Evolutionary conservation across 441 rosid species (phyloP), one percentile per base, ranked within the genome.

Genomic region (Gossypium aridum): DNA sequence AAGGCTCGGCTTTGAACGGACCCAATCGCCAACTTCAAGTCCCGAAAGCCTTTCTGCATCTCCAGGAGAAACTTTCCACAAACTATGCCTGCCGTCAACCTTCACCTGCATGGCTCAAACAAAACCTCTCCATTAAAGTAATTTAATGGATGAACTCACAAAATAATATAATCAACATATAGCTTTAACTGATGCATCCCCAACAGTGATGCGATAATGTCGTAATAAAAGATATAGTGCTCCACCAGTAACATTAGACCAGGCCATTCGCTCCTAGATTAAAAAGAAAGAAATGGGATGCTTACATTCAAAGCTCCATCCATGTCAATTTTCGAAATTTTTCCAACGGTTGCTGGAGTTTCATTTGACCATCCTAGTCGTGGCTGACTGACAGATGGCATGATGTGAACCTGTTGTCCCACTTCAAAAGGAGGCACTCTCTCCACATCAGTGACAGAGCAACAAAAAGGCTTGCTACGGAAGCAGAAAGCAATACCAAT

Each of bases 21-120:
- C 98, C 99, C 98, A 96, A 70, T 96, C 99, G 83, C 99, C 97
- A 72, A 92, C 98, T 83, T 91, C 97, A 80, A 92, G 92, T 76
- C 99, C 99, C 37, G 98, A 87, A 78, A 96, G 98, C 59, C 87
- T 88, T 82, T 96, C 98, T 55, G 96, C 97, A 91, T 92, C 99
- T 71, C 98, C 98, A 20, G 99, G 97, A 70, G 99, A 94, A 83
- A 94, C 90, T 76, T 84, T 94, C 99, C 99, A 94, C 80, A 87
- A 82, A 72, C 87, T 83, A 69, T 76, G 90, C 77, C 93, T 88
- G 73, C 98, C 97, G 71, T 91, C 88, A 81, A 96, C 98, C 77
- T 77, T 88, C 22, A 85, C 95, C 99, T 96, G 77, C 79, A 85
- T 12, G 74, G 68, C 72, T 74, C 72, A 74, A 80, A 19, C 28